Conservation (phyloP, 2,329 filamentous ascomycete genomes). For the Aspergillus brasiliensis region DNA sequence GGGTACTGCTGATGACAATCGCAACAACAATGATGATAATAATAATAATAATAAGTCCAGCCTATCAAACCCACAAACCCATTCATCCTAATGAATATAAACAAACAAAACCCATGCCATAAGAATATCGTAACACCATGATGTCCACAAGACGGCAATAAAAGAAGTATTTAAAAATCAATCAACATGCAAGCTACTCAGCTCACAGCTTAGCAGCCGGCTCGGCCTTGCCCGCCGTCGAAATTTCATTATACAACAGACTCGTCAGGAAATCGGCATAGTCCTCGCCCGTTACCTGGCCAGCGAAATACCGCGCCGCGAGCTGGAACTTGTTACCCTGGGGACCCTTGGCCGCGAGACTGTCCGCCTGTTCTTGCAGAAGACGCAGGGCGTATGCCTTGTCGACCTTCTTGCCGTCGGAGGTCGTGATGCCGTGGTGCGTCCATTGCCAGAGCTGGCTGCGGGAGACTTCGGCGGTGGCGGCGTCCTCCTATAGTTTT, state of each 20-base stretch:
- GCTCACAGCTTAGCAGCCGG: constrained; percentile 65
- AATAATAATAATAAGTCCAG: no score
- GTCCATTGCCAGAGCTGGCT: constrained; percentile 98
- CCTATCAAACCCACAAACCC: no score
- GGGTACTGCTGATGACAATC: no score
- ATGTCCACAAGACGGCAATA: no score
- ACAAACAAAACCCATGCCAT: no score
- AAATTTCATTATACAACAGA: constrained; percentile 68
- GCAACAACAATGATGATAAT: no score
- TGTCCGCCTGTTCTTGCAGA: constrained; percentile 80
- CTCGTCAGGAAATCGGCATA: constrained; percentile 95
- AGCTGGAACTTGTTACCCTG: constrained; percentile 91
- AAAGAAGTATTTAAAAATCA: no score
- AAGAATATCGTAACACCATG: no score
- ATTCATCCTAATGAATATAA: no score
- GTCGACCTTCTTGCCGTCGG: constrained; percentile 88
- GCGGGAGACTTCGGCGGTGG: constrained; percentile 92
- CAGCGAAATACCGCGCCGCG: constrained; percentile 88
- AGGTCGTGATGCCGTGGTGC: constrained; percentile 70
- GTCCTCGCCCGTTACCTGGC: constrained; percentile 94
- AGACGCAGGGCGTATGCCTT: constrained; percentile 87
- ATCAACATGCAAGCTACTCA: neutral
- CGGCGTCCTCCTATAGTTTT: constrained; percentile 72
- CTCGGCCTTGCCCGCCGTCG: constrained; percentile 66
- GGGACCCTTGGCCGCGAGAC: constrained; percentile 71